Evolutionary conservation across 805 yeast species (phyloP), one percentile per base, ranked within the genome.

Genomic region (Saturnispora sanitii): DNA sequence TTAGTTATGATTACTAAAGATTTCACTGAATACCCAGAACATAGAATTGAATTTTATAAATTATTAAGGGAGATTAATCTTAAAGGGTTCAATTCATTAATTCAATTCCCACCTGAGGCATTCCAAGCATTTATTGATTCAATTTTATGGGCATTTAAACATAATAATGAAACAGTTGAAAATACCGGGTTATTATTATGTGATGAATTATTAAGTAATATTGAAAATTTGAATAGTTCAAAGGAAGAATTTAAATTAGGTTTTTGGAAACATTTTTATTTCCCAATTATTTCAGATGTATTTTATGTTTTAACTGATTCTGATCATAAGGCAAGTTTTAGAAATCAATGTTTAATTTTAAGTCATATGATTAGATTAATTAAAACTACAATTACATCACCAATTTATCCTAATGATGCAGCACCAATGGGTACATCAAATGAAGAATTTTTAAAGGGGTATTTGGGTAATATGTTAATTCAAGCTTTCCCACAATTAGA

Each of bases 91-190:
- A 73, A 76, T 44, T 95, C 96, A 1, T 70, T 92, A 49, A 68
- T 86, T 45, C 83, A 86, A 60, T 72, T 92, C 48, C 94, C 96
- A 8, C 90, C 94, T 3, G 87, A 78, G 47, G 94, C 95, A 19
- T 90, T 92, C 72, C 87, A 83, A 56, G 73, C 86, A 44, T 81
- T 92, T 43, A 78, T 92, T 45, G 90, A 87, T 63, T 94, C 97
- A 2, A 88, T 95, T 35, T 69, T 92, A 55, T 92, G 99, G 99
- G 96, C 97, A 0, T 84, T 92, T 61, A 90, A 92, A 64, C 99
- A 92, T 61, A 92, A 88, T 56, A 88, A 92, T 62, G 78, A 97
- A 60, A 97, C 90, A 42, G 96, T 92, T 42, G 98, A 92, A 62
- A 88, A 82, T 48, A 80, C 80, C 41, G 99, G 98, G 21, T 73